Base-by-base conservation (phyloP, 2,329 filamentous ascomycete genomes). In the Fusarium drepaniforme region DNA sequence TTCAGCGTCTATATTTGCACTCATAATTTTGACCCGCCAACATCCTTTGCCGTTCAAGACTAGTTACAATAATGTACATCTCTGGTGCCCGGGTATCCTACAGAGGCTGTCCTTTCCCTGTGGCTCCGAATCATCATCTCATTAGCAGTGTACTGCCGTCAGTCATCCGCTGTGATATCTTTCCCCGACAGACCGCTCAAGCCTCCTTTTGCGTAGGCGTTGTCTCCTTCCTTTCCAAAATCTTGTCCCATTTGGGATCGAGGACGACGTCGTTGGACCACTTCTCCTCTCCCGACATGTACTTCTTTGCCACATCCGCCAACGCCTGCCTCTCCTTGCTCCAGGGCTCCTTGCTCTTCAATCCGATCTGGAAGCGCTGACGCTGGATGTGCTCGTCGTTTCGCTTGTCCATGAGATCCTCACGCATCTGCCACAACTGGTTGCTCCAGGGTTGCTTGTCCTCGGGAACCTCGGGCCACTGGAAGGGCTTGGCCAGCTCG, bases 401-500 rank as follows among this genome's bases (percentile, higher is more conserved):
- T 62, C 84, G 80, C 72, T 87, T 81, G 42, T 86, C 77, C 76
- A 85, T 83, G 65, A 86, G 83, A 70, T 89, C 83, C 68, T 88
- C 83, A 33, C 89, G 85, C 77, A 86, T 85, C 80, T 88, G 85
- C 82, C 86, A 90, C 65, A 90, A 84, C n/a, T 88, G 83, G 75
- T 91, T 87, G 82, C 92, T 92, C 92, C 93, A 95, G 82, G 86
- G 84, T 67, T 87, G 82, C 72, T 90, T 86, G 81, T 93, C 88
- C 74, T 87, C 83, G 6, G 94, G 93, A 75, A 87, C 83, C 74
- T 91, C 89, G 1, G 97, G 97, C 93, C 94, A 98, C 67, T 94
- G 91, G 86, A 99, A 99, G 6, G 96, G 94, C 86, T 92, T 87
- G 72, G 89, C 90, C 86, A 99, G 90, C 87, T 98, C 94, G 53